Evolutionary conservation across 495 filamentous ascomycete genomes (phyloP), one percentile per base, ranked within the genome.

Genomic region (Venustampulla echinocandica): DNA sequence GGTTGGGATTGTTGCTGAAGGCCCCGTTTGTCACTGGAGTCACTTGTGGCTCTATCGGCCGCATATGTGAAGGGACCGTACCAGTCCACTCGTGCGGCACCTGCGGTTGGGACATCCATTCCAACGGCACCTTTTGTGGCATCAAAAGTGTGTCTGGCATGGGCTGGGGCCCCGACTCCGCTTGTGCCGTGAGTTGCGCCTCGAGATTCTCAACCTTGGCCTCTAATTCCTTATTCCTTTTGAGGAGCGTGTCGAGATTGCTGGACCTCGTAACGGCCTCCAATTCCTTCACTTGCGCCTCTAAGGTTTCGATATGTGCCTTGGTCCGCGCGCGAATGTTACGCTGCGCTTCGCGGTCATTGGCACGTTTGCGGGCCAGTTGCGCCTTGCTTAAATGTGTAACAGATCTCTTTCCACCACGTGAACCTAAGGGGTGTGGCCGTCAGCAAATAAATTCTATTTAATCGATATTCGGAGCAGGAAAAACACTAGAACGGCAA

Each of bases 311-410:
- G 50, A 94, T 92, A 57, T 89, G 82, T 49, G 79, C 71, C 57
- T 90, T 92, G 10, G 84, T 94, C 46, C 88, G 74, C 56, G 86
- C 81, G 10, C 88, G 74, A 49, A 93, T 95, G 17, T 85, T 87
- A 33, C 85, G 79, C 62, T 95, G 88, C 15, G 88, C 88, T 64
- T 92, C 85, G 24, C 88, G 77, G 58, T 95, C 88, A 62, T 94
- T 94, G 55, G 85, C 86, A 45, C 88, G 75, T 64, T 95, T 95
- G 56, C 82, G 78, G 7, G 75, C 80, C 41, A 85, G 67, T 59
- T 88, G 82, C 17, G 81, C 73, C 17, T 80, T 79, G 14, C 82
- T 85, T 46, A 87, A 74, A 49, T 80, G 84, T 44, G 79, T 79
- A 13, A 87, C 82, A 52, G 73, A 80, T 46, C 79, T 66, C 21